phyloP scores from a whole-genome alignment of 176 grass and related monocot species.

The Musa schizocarpa region DNA sequence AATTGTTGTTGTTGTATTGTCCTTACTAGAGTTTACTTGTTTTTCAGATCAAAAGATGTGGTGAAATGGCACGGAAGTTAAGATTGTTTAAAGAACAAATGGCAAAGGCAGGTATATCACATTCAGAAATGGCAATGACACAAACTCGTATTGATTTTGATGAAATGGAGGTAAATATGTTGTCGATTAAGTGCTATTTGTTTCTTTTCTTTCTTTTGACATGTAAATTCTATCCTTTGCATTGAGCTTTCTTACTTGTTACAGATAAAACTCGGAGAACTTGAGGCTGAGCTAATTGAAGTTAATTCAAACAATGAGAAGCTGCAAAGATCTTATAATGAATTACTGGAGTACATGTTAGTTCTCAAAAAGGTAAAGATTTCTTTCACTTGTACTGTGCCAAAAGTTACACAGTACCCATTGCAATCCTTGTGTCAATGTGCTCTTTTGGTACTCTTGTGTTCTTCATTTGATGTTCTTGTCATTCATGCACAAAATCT shows the following conservation, averaged over 20 bases:
- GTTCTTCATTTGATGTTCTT: neutral
- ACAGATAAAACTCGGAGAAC: conserved; percentile 82
- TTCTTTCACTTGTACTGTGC: neutral
- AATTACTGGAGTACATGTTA: conserved; percentile 68
- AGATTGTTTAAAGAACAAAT: conserved; percentile 7
- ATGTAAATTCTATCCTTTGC: neutral
- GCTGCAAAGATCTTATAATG: conserved; percentile 63
- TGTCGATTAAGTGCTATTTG: neutral
- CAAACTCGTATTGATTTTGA: conserved; percentile 1
- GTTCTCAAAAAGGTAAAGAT: conserved; percentile 78
- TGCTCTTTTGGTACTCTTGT: neutral
- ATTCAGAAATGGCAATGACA: neutral
- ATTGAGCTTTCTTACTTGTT: conserved; percentile 18
- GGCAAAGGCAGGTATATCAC: neutral
- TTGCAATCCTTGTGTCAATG: conserved; percentile 1
- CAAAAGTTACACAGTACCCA: neutral
- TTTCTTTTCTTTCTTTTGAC: neutral
- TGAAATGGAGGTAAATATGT: neutral
- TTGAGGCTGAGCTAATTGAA: conserved; percentile 87
- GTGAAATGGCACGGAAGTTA: conserved; percentile 7
- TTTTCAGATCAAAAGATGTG: conserved; percentile 43
- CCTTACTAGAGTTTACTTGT: no score
- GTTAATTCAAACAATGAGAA: conserved; percentile 97
- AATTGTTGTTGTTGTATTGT: no score
- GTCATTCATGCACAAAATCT: no score